These are phyloP conservation scores for Pestalotiopsis fici DNA, from an alignment of 2,329 filamentous ascomycete genomes.

Conservation along the genomic window DNA sequence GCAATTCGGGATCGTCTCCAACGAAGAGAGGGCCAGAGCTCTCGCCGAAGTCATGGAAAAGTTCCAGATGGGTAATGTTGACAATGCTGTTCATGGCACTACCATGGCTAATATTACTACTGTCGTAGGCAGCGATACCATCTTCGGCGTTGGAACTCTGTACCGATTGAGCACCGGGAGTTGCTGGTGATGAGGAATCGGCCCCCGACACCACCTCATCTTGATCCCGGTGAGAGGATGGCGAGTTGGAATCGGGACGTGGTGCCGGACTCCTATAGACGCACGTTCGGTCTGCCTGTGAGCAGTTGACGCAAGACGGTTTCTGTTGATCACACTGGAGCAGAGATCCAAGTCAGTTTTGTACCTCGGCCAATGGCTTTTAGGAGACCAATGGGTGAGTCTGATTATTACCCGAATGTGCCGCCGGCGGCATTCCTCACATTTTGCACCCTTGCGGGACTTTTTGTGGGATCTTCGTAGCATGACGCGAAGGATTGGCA, in stretches of 20 bases:
- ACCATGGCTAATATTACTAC: too few relatives aligned
- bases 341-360: too few relatives aligned
- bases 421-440: slow-evolving; percentile 5
- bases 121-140: too few relatives aligned
- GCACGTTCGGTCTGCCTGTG: slow-evolving; percentile 1
- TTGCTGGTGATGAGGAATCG: neutral
- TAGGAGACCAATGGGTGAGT: neutral
- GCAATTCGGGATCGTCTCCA: neutral
- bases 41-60: slow-evolving; percentile 3
- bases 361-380: neutral
- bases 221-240: neutral
- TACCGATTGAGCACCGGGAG: neutral
- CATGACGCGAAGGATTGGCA: neutral
- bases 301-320: slow-evolving; percentile 5
- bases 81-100: neutral
- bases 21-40: slow-evolving; percentile 1
- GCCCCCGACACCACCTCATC: neutral
- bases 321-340: slow-evolving; percentile 2
- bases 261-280: neutral
- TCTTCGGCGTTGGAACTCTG: neutral
- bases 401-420: slow-evolving; percentile 7
- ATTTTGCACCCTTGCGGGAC: slow-evolving; percentile 8
- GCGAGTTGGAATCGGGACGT: neutral
- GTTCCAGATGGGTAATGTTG: slow-evolving; percentile 4
- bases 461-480: slow-evolving; percentile 9